Evolutionary conservation across 768 basidiomycete genomes (phyloP), one percentile per base, ranked within the genome.

Genomic region (Cubamyces sp.): DNA sequence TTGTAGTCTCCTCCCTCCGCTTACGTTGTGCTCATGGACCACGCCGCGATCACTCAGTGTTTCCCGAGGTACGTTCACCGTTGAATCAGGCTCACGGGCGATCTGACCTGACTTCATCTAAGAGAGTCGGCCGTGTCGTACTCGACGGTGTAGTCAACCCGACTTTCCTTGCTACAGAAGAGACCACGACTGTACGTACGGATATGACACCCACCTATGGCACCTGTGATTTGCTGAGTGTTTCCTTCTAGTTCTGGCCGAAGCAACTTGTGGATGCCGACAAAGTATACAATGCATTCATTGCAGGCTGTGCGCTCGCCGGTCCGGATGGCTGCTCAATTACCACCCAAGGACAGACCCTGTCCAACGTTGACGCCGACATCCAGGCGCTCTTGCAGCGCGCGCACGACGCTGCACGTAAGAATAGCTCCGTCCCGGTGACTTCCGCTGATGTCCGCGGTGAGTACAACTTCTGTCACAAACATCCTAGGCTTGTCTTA

Each of bases 111-210:
- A 34, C 9, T 34, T 34, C 9, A 0, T 19, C 11, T 4, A 18
- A 65, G 64, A 54, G 64, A n/a, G 64, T 61, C 9, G 64, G 64
- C 0, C 64, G 45, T 5, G 41, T 65, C 19, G 9, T 65, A 5
- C 9, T 65, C 12, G 64, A 65, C 54, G 59, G 64, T 9, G 50
- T 65, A 7, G 23, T 65, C 4, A 48, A 65, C 46, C 64, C 64
- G 0, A 21, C 19, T 1, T 14, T 26, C 37, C 45, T 58, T 12
- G 52, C 56, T 1, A 54, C 51, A 1, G 25, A 49, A 37, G 57
- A 58, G n/a, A 11, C 39, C 0, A 19, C 55, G 7, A 23, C 40
- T 8, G 60, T 61, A 25, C n/a, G 50, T 49, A 34, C 34, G 11
- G 15, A 8, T 3, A 21, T 26, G 9, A 18, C 40, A 4, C 11